phyloP scores from a whole-genome alignment of 352 stramenopile genomes.

The Globisporangium spinosum region DNA sequence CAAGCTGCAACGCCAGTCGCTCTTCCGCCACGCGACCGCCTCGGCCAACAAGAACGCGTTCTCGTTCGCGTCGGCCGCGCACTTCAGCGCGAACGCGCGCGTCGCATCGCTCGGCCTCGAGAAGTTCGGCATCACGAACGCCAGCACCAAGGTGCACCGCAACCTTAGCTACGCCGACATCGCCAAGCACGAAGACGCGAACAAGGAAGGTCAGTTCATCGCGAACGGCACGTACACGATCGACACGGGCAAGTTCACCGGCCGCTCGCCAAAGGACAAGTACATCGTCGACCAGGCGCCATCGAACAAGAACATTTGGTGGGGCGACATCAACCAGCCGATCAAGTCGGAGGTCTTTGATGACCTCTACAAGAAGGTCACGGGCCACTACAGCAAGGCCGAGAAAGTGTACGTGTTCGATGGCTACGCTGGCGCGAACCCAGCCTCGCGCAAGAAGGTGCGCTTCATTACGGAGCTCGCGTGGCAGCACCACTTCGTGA shows the following conservation, averaged over 20 bases:
- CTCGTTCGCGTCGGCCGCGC: conserved; percentile 22
- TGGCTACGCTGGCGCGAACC: conserved; percentile 93
- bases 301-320: conserved; percentile 95
- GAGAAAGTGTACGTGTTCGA: conserved; percentile 97
- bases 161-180: conserved; percentile 97
- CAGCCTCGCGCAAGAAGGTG: conserved; percentile 92
- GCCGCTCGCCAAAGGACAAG: conserved; percentile 97
- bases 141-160: conserved; percentile 89
- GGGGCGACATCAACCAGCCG: conserved; percentile 95
- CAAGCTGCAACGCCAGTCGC: conserved; percentile 46
- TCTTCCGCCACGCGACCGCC: conserved; percentile 30
- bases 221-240: conserved; percentile 95
- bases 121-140: conserved; percentile 89
- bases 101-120: conserved; percentile 53
- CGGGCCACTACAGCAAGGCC: conserved; percentile 89
- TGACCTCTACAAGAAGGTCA: conserved; percentile 93
- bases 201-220: conserved; percentile 91
- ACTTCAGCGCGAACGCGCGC: conserved; percentile 23
- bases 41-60: conserved; percentile 15
- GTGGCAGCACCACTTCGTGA: conserved; percentile 98
- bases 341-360: conserved; percentile 94
- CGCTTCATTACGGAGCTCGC: conserved; percentile 97
- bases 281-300: conserved; percentile 94
- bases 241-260: conserved; percentile 98
- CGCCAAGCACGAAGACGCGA: conserved; percentile 92